Evolutionary conservation across 2,329 filamentous ascomycete species (phyloP).

Genomic region (Zymoseptoria passerinii): DNA sequence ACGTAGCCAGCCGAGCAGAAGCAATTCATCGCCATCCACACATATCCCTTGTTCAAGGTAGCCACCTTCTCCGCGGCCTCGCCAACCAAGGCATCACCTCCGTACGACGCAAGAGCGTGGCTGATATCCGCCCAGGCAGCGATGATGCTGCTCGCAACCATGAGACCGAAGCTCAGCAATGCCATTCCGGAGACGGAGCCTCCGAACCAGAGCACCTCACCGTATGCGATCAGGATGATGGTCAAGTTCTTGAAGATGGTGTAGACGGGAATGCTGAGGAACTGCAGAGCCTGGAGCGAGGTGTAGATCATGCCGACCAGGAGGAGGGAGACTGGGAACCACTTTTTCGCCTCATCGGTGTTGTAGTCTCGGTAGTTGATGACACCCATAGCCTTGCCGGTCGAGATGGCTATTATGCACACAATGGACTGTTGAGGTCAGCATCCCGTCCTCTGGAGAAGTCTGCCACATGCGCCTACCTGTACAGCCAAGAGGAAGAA

Average conservation of each 20-base stretch:
- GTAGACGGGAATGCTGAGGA: conserved; percentile 94
- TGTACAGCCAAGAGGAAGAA: conserved; percentile 90
- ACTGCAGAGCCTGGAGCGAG: conserved; percentile 89
- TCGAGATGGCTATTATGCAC: conserved; percentile 75
- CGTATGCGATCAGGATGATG: conserved; percentile 96
- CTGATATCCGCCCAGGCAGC: conserved; percentile 97
- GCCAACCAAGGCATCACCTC: conserved; percentile 34
- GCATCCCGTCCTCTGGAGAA: not conserved
- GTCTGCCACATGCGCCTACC: conserved; percentile 49
- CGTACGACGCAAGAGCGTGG: conserved; percentile 59
- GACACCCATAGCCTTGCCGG: conserved; percentile 70
- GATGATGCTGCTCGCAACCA: conserved; percentile 90
- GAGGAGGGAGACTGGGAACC: conserved; percentile 93
- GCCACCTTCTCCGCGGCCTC: conserved; percentile 66
- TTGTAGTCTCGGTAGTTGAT: conserved; percentile 84
- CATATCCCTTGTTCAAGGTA: conserved; percentile 86
- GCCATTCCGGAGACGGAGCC: conserved; percentile 81
- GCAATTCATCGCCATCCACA: conserved; percentile 98
- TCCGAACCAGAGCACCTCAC: conserved; percentile 96
- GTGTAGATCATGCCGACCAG: conserved; percentile 99
- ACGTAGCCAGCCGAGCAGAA: conserved; percentile 87
- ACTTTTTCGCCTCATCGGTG: conserved; percentile 81
- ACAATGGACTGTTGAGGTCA: conserved; percentile 61
- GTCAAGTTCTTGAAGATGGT: conserved; percentile 99
- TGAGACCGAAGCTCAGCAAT: conserved; percentile 87